Conservation (phyloP, 2,329 filamentous ascomycete genomes). For the Nannizzia gypsea region DNA sequence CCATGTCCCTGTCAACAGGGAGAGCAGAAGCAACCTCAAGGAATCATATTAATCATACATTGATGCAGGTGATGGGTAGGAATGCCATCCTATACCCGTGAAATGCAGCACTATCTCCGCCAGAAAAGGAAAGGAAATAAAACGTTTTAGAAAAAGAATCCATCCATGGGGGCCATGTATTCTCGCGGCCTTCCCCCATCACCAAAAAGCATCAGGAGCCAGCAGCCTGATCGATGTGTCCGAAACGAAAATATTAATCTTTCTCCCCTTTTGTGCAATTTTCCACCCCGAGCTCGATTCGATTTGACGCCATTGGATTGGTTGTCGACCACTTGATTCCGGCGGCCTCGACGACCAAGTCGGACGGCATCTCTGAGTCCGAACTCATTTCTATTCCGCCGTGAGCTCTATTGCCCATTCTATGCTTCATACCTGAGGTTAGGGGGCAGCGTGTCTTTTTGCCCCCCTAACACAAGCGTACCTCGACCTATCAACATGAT, state of each 20-base stretch:
- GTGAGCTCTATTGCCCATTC: background rate
- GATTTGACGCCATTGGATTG: background rate
- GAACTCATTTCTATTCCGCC: background rate
- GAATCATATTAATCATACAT: constrained; percentile 1
- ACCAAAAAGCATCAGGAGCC: background rate
- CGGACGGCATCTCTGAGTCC: background rate
- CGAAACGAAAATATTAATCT: background rate
- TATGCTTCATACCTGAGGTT: background rate
- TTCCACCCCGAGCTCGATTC: background rate
- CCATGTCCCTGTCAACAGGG: background rate
- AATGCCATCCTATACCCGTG: background rate
- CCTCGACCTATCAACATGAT: constrained; percentile 10
- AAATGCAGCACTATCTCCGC: background rate
- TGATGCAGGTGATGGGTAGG: background rate
- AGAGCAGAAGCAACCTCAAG: background rate
- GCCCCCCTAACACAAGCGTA: background rate
- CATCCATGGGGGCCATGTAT: background rate
- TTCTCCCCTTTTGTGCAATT: background rate
- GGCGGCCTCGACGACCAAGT: background rate
- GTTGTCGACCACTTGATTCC: background rate
- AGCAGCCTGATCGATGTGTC: background rate
- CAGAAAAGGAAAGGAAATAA: background rate
- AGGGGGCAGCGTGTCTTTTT: background rate
- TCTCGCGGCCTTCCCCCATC: background rate
- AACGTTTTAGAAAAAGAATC: background rate